phyloP scores from a whole-genome alignment of 495 filamentous ascomycete species.

The Aspergillus baeticus region DNA sequence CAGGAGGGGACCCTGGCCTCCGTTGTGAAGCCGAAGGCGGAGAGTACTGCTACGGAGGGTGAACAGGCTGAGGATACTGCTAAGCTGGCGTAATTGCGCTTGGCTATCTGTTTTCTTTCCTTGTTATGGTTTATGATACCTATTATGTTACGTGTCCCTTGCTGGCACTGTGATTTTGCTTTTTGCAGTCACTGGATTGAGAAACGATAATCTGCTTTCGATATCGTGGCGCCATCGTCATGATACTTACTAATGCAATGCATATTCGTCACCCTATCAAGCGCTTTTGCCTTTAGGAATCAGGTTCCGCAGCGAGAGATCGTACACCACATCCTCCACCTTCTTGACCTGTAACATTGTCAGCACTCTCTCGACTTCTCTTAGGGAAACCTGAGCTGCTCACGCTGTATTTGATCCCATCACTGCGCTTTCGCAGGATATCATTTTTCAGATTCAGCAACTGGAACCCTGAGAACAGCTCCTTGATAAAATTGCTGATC shows the following conservation, averaged over 20 bases:
- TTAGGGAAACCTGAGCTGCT: constrained; percentile 19
- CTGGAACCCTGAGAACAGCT: constrained; percentile 93
- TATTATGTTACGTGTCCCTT: not conserved
- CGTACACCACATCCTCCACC: constrained; percentile 97
- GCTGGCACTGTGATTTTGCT: not conserved
- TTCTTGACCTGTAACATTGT: constrained; percentile 67
- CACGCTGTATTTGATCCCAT: constrained; percentile 93
- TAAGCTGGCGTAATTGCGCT: constrained; percentile 16
- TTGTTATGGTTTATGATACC: constrained; percentile 8
- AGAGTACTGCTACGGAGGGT: not conserved
- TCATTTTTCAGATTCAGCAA: constrained; percentile 97
- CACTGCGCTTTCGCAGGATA: constrained; percentile 77
- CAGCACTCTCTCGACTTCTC: not conserved
- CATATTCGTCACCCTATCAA: not conserved
- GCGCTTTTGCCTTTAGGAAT: constrained; percentile 50
- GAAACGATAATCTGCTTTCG: not conserved
- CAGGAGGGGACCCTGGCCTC: constrained; percentile 35
- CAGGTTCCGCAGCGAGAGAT: constrained; percentile 82
- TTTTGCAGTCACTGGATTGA: not conserved
- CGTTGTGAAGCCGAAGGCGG: not conserved
- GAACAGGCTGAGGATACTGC: not conserved
- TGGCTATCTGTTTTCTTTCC: constrained; percentile 4
- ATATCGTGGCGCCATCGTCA: not conserved
- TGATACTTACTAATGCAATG: not conserved
- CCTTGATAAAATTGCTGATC: constrained; percentile 91